A percentile compares a stretch with the other conserved stretches of the same genome.
Evolutionary conservation across 2,329 filamentous ascomycete genomes (phyloP).

Genomic region (Scedosporium dehoogii): DNA sequence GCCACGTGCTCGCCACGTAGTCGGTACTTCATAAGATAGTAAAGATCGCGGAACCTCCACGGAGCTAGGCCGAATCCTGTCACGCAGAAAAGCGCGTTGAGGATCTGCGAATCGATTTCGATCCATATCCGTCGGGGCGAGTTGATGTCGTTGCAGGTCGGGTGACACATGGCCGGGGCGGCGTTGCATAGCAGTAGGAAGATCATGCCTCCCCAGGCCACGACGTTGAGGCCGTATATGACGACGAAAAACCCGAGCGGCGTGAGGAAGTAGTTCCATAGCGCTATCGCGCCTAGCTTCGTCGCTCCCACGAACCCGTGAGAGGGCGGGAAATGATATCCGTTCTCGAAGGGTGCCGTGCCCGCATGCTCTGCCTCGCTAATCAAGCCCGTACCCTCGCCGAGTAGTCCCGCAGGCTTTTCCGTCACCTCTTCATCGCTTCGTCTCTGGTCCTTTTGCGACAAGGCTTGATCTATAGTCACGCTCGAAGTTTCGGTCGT

Average conservation of each 20-base stretch:
- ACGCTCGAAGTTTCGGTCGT: too few species aligned
- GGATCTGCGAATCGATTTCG: constrained; percentile 73
- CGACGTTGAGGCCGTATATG: constrained; percentile 70
- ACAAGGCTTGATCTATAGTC: neutral
- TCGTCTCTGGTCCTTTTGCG: neutral
- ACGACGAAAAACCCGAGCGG: constrained; percentile 68
- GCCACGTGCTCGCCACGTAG: constrained; percentile 40
- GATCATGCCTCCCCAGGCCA: constrained; percentile 87
- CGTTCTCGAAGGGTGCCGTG: constrained; percentile 44
- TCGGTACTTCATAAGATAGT: constrained; percentile 59
- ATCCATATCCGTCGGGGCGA: constrained; percentile 77
- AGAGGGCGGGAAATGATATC: constrained; percentile 55
- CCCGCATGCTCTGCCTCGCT: constrained; percentile 5
- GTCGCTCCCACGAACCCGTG: constrained; percentile 51
- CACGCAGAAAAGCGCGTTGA: constrained; percentile 65
- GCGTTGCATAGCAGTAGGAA: constrained; percentile 75
- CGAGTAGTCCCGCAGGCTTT: neutral
- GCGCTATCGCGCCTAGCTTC: constrained; percentile 46
- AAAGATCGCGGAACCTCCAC: constrained; percentile 75
- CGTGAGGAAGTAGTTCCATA: constrained; percentile 65
- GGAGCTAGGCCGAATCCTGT: constrained; percentile 77
- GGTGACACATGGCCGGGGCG: constrained; percentile 62
- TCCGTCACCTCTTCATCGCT: neutral
- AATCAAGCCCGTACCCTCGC: neutral
- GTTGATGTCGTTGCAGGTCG: constrained; percentile 59